Percentiles rank a stretch among this genome's conserved stretches.
Conservation (phyloP, 441 rosid species). For the Jatropha multifida region DNA sequence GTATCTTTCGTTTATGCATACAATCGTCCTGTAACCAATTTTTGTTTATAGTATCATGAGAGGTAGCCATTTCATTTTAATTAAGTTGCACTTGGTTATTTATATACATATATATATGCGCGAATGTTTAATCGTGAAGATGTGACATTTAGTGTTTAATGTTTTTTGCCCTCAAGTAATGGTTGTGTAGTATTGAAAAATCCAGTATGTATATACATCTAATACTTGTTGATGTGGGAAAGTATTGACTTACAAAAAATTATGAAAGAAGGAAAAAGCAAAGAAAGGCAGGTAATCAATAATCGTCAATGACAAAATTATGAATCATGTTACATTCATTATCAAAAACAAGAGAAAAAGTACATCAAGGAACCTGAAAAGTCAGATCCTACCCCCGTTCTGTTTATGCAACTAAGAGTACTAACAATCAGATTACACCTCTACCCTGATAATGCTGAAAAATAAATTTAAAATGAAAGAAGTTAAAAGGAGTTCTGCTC, state of each 20-base stretch:
- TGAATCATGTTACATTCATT: neutral
- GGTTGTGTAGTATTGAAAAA: too few species aligned
- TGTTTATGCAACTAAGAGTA: neutral
- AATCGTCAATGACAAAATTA: neutral
- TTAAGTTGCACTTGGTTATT: too few species aligned
- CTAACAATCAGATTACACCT: slow-evolving; percentile 8
- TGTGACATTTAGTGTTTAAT: too few species aligned
- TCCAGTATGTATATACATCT: neutral
- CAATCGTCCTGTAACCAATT: neutral
- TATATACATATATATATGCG: too few species aligned
- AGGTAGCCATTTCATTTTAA: too few species aligned
- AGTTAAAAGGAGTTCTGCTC: neutral
- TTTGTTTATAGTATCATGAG: neutral
- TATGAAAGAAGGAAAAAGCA: neutral
- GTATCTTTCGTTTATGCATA: neutral
- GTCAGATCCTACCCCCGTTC: neutral
- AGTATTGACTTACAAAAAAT: too few species aligned
- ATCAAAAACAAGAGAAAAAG: neutral
- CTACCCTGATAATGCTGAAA: neutral
- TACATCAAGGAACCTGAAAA: neutral
- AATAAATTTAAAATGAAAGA: neutral
- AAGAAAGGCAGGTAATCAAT: neutral
- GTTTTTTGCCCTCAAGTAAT: too few species aligned
- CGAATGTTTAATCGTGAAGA: too few species aligned
- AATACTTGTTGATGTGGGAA: neutral